These are phyloP conservation scores for Dictyostelium discoideum DNA, from an alignment of 78 protist species.

Conservation along the genomic window DNA sequence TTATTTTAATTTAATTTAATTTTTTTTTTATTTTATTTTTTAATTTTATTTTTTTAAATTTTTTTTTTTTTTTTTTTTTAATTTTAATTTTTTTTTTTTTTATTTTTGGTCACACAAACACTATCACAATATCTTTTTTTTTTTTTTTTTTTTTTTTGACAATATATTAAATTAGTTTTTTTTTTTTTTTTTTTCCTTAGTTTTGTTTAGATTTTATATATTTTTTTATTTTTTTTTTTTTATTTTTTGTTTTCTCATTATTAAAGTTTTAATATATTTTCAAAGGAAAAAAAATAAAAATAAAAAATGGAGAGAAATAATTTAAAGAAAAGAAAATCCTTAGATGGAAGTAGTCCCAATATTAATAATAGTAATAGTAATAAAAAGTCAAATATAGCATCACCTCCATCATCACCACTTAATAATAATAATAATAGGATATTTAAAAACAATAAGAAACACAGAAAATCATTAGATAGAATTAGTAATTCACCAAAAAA, in stretches of 20 bases:
- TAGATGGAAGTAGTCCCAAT: neutral
- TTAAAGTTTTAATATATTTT: neutral
- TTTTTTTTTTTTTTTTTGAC: too few species aligned
- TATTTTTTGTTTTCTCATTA: neutral
- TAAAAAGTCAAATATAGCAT: neutral
- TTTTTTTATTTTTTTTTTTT: neutral
- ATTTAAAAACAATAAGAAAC: neutral
- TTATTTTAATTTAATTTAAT: too few species aligned
- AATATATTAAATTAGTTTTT: too few species aligned
- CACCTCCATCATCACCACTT: neutral
- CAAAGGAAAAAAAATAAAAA: neutral
- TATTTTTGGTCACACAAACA: too few species aligned
- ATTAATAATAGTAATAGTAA: neutral
- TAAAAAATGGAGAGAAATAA: neutral
- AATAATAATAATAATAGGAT: constrained; percentile 9
- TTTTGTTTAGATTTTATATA: too few species aligned
- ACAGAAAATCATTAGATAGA: neutral
- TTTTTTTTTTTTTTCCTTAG: too few species aligned
- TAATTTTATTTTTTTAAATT: too few species aligned
- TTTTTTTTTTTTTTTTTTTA: too few species aligned
- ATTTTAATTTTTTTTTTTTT: too few species aligned
- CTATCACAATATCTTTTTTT: too few species aligned
- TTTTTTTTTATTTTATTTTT: too few species aligned
- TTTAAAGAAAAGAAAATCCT: constrained; percentile 1
- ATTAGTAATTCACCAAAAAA: neutral